These are phyloP conservation scores for Clonostachys sp. DNA, from an alignment of 2,329 filamentous ascomycete species.

Conservation along the genomic window DNA sequence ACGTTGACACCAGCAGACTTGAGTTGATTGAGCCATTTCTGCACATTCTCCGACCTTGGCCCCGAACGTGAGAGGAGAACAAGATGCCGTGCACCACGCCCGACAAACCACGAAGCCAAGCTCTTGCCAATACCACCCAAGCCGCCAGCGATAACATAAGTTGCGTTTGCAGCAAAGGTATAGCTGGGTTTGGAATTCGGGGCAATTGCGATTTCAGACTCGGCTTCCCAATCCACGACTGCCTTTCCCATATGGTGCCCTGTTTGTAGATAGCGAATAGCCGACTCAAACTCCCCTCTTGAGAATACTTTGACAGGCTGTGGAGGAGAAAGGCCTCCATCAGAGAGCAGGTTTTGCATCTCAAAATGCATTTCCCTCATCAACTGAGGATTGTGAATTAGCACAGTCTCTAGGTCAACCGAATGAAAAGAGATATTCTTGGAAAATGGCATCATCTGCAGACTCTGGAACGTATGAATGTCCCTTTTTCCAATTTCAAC, in stretches of 20 bases:
- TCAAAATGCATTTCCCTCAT: conserved; percentile 6
- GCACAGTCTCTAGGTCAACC: conserved; percentile 1
- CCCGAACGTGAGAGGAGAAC: conserved; percentile 9
- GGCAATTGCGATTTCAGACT: not conserved
- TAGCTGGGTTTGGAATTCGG: not conserved
- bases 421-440: not conserved
- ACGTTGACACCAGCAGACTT: conserved; percentile 30
- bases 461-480: conserved; percentile 17
- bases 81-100: conserved; percentile 17
- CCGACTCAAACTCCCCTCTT: conserved; percentile 11
- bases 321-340: conserved; percentile 6
- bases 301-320: conserved; percentile 1
- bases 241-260: conserved; percentile 34
- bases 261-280: conserved; percentile 24
- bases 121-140: conserved; percentile 10
- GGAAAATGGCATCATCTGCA: not conserved
- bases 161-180: not conserved
- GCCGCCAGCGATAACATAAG: conserved; percentile 13
- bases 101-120: conserved; percentile 9
- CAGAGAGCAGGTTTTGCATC: conserved; percentile 7
- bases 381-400: not conserved
- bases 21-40: not conserved
- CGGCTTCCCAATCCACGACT: conserved; percentile 18
- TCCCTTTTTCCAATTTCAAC: conserved; percentile 16
- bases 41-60: not conserved